Conservation (phyloP, 1,139 yeast species). For the Candida neerlandica region DNA sequence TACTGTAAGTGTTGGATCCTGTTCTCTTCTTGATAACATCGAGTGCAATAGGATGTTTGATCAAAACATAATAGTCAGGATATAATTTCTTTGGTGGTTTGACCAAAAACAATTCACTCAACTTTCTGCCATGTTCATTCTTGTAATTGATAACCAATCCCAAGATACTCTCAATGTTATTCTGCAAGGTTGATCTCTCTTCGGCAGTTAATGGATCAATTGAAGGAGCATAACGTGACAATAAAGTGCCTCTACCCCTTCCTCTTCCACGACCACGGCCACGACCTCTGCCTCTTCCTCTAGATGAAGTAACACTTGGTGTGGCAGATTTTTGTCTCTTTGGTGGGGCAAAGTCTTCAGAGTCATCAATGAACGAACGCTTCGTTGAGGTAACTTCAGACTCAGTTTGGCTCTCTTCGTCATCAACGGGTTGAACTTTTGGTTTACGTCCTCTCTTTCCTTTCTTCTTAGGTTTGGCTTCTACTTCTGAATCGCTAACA, state of each 20-base stretch:
- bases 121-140: conserved; percentile 43
- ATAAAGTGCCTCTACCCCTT: conserved; percentile 31
- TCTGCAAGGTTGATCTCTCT: conserved; percentile 45
- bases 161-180: conserved; percentile 44
- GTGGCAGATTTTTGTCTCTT: conserved; percentile 35
- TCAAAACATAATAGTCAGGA: conserved; percentile 85
- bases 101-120: conserved; percentile 65
- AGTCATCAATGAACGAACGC: conserved; percentile 16
- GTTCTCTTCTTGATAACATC: conserved; percentile 67
- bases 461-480: conserved; percentile 26
- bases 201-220: conserved; percentile 44
- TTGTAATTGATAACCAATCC: conserved; percentile 45
- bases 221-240: conserved; percentile 38
- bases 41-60: conserved; percentile 79
- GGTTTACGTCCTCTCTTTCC: conserved; percentile 28
- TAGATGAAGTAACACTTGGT: conserved; percentile 21
- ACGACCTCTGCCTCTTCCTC: conserved; percentile 21
- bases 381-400: conserved; percentile 12
- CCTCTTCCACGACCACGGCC: conserved; percentile 29
- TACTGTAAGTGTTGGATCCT: conserved; percentile 51
- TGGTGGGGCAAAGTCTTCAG: conserved; percentile 13
- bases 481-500: conserved; percentile 28
- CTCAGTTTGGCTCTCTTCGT: conserved; percentile 15
- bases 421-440: conserved; percentile 14
- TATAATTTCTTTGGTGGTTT: conserved; percentile 74